Evolutionary conservation across 371 early-diverging fungal species (phyloP), one percentile per base, ranked within the genome.

Genomic region (Mortierella sp.): DNA sequence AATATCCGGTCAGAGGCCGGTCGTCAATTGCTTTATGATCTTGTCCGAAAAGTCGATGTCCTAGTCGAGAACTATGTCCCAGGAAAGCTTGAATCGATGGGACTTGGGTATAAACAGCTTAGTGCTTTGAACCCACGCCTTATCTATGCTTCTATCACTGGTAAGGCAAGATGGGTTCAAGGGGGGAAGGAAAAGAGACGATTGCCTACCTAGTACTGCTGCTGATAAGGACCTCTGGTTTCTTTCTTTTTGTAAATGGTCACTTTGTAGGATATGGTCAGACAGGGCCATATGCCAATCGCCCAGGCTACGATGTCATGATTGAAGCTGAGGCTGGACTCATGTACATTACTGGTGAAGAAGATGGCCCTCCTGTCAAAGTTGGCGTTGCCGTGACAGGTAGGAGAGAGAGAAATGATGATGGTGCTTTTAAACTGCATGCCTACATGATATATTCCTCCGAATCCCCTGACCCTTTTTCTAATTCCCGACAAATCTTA

Each of bases 311-410:
- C 79, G 97, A 97, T 85, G 95, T 97, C 46, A 95, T 97, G 81
- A 93, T 95, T 56, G 97, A 84, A 80, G 96, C 95, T 9, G 95
- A 96, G 69, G 97, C 94, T 19, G 98, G 98, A 6, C 71, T 97
- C 58, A 97, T 97, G 97, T 91, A 96, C 80, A 96, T 97, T 51
- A 97, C 98, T 4, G 98, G 98, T 19, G 95, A 95, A 70, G 85
- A 86, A 15, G 83, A 88, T 58, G 91, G 96, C 0, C 68, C 84
- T 47, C 97, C 97, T 7, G 98, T 96, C 70, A 97, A 97, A 75
- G 96, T 96, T 3, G 98, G 98, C 29, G 98, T 97, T 0, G 98
- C 98, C 0, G 94, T 97, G 18, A 97, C 96, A 50, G 95, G 90
- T 91, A 87, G 74, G 62, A 57, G 25, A 5, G 64, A 37, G n/a